Base-by-base conservation (phyloP, 2,329 filamentous ascomycete genomes). In the Xylariaceae sp. region DNA sequence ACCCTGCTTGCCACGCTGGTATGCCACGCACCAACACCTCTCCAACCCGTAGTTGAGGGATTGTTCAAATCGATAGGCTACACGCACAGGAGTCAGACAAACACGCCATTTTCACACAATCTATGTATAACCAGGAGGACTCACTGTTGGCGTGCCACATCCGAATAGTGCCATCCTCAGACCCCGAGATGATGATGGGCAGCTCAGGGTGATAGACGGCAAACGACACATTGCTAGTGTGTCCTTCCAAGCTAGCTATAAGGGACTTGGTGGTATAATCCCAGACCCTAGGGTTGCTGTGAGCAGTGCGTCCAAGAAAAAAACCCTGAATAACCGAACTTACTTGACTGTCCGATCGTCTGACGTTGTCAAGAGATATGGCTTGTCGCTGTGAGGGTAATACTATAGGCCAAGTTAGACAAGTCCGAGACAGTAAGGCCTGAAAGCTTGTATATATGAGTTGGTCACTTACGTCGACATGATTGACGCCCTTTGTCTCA, bases 221-320 rank as follows among this genome's bases (percentile, higher is more conserved):
- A 59, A 97, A 98, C 3, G 89, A 96, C 33, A 98, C 92, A 58
- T 98, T 98, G 65, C 89, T 95, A 19, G 88, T 94, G 64, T 98
- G 92, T 18, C 92, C 92, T 64, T 98, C 92, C 33, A 98, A 74
- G 3, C 90, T 97, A 19, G 92, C 92, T 59, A 97, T 96, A 50
- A 97, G 73, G 9, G 88, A 92, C 68, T 98, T 98, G 34, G 89
- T 97, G 9, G 90, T 97, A 71, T 98, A 97, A 61, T 98, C 92
- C 90, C 92, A 98, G 39, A 98, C 80, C 24, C 46, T 48, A 19
- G 32, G n/a, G 19, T 27, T 13, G 19, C 18, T 17, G 12, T 42
- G 11, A 46, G 36, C 13, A 35, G 7, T 11, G 16, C 19, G 9
- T 1, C 27, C 11, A 34, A 5, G 1, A n/a, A n/a, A n/a, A n/a